These are phyloP conservation scores for Cercospora brassicicola DNA, from an alignment of 2,329 filamentous ascomycete genomes.

Conservation along the genomic window DNA sequence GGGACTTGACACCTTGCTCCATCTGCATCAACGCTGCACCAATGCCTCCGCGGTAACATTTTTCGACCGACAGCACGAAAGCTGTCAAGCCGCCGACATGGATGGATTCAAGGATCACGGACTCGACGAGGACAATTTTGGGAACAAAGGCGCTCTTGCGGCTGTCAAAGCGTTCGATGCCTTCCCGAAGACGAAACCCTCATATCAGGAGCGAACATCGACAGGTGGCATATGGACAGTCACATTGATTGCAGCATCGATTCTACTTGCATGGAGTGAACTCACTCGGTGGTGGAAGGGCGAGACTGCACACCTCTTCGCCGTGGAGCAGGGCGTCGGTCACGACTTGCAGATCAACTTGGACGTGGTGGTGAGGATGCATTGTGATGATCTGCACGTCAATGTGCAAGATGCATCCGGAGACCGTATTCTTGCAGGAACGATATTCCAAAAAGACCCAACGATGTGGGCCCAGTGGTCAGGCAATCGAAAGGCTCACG, in stretches of 20 bases:
- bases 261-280: slow-evolving; percentile 75
- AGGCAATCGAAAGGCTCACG: slow-evolving; percentile 62
- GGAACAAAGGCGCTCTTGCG: slow-evolving; percentile 57
- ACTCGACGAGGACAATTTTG: slow-evolving; percentile 78
- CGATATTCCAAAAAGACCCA: slow-evolving; percentile 69
- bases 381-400: slow-evolving; percentile 82
- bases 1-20: slow-evolving; percentile 8
- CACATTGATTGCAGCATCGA: slow-evolving; percentile 71
- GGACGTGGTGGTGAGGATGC: slow-evolving; percentile 88
- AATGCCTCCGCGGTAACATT: slow-evolving; percentile 24
- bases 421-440: slow-evolving; percentile 82
- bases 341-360: slow-evolving; percentile 91
- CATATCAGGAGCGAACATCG: slow-evolving; percentile 80
- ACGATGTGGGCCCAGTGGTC: slow-evolving; percentile 85
- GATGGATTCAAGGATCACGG: slow-evolving; percentile 72
- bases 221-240: slow-evolving; percentile 94
- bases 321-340: slow-evolving; percentile 86
- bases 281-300: slow-evolving; percentile 80
- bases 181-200: slow-evolving; percentile 95
- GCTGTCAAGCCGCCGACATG: slow-evolving; percentile 53
- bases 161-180: slow-evolving; percentile 86
- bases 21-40: slow-evolving; percentile 4
- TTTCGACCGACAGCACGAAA: slow-evolving; percentile 8
- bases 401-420: slow-evolving; percentile 96
- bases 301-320: slow-evolving; percentile 82